Conservation (phyloP, 208 protist species). For the Sergeia podlipaevii region DNA sequence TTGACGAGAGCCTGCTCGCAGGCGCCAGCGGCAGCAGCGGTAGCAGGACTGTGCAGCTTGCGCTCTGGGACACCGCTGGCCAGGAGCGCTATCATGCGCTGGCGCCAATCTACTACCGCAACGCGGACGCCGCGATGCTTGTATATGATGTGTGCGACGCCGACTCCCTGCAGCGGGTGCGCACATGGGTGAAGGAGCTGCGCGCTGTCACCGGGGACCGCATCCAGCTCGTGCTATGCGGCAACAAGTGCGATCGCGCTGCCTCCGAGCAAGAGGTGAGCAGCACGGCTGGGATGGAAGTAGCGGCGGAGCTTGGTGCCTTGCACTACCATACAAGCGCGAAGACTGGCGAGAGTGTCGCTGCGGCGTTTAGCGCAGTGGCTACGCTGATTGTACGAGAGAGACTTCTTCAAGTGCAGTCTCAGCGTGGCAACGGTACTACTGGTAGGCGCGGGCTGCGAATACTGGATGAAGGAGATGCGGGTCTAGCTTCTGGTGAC, state of each 20-base stretch:
- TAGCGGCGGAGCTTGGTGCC: constrained; percentile 56
- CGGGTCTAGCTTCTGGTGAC: too few species aligned
- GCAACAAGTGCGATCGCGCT: constrained; percentile 92
- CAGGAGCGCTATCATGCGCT: constrained; percentile 85
- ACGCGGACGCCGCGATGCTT: constrained; percentile 84
- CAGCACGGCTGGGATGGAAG: constrained; percentile 49
- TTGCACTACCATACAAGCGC: constrained; percentile 68
- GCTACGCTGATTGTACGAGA: constrained; percentile 33
- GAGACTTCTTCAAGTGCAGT: too few species aligned
- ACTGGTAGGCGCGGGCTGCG: constrained; percentile 5
- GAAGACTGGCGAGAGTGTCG: constrained; percentile 61
- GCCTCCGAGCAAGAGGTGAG: constrained; percentile 71
- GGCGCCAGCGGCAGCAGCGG: constrained; percentile 3
- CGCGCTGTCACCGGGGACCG: constrained; percentile 86
- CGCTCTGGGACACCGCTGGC: constrained; percentile 72
- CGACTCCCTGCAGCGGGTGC: constrained; percentile 90
- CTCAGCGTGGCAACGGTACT: constrained; percentile 4
- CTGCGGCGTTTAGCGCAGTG: constrained; percentile 63
- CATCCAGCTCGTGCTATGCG: constrained; percentile 90
- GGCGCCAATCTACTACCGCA: constrained; percentile 85
- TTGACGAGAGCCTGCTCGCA: constrained; percentile 23
- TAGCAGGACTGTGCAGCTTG: constrained; percentile 37
- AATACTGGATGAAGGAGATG: not conserved
- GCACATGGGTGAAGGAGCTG: constrained; percentile 96
- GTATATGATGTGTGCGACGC: constrained; percentile 96